Base-by-base conservation (phyloP, 2,329 filamentous ascomycete species). In the Cryoendolithus antarcticus region DNA sequence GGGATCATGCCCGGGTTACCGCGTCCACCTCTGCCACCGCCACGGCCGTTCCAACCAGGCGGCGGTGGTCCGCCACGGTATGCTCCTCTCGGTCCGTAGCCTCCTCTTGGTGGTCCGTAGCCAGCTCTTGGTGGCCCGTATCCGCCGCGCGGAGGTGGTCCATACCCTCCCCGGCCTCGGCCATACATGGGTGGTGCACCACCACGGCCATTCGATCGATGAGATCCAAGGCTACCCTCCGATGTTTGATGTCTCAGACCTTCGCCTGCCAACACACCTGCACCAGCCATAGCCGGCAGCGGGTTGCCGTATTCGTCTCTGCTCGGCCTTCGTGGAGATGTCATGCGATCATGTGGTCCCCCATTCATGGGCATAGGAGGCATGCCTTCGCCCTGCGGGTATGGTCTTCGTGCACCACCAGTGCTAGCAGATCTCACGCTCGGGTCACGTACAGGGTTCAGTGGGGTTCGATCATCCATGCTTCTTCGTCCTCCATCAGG, bases 401-500 rank as follows among this genome's bases (percentile, higher is more conserved):
- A 48, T 4, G 50, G 54, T 30, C 45, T 46, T 32, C 59, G 34
- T 55, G 57, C 21, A 12, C 49, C 51, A 59, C 57, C 42, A 4
- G 55, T 53, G 35, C 51, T 56, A 10, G 48, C 52, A 32, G 38
- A 62, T 60, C 50, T 50, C 30, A 79, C 69, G n/a, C 73, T 74
- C 2, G 77, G 75, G 39, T 75, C 78, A 36, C 71, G 67, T 5
- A 40, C 28, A 30, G 32, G 32, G 7, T 40, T 40, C 42, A 86
- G 62, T 1, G 82, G 82, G 10, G 81, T 72, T 40, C 72, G 72
- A 56, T 86, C 82, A 48, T 86, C 82, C 52, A 73, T 78, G 46
- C 67, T 69, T 41, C 66, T 66, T 40, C 34, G 40, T 24, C 38
- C 40, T 4, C 37, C 39, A 38, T 46, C 40, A 6, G 24, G 24